Percentiles rank a stretch among this genome's conserved stretches.
Evolutionary conservation across 2,329 filamentous ascomycete genomes (phyloP).

Genomic region (Dothistroma pini): DNA sequence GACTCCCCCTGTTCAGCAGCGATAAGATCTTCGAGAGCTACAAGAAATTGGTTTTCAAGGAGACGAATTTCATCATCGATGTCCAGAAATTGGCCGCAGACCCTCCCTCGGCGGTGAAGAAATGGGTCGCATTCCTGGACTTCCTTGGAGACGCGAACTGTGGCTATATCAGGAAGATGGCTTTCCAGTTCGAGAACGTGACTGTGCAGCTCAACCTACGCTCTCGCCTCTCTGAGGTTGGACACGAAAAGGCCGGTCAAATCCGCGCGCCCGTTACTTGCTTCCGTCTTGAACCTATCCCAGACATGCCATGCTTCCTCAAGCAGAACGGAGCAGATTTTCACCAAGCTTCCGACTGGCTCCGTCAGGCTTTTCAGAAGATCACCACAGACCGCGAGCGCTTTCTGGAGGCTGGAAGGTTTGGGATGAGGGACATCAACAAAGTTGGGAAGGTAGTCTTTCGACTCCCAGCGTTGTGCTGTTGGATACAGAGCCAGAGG

Average conservation of each 20-base stretch:
- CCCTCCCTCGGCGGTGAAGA: neutral
- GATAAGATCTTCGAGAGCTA: neutral
- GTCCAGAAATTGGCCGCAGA: neutral
- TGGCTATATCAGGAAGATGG: neutral
- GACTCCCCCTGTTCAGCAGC: neutral
- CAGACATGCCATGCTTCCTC: neutral
- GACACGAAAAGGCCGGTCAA: neutral
- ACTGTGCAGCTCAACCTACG: neutral
- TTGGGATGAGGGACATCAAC: constrained; percentile 3
- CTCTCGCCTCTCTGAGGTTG: too few relatives aligned
- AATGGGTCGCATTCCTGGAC: neutral
- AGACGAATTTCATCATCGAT: neutral
- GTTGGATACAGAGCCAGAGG: neutral
- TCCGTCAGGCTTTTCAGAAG: neutral
- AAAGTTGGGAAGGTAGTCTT: constrained; percentile 2
- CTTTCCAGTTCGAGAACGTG: neutral
- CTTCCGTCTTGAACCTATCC: neutral
- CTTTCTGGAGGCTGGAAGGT: neutral
- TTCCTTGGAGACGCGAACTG: neutral
- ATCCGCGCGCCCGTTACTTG: neutral
- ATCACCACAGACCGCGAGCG: neutral
- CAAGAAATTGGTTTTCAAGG: neutral
- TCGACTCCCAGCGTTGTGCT: constrained; percentile 1
- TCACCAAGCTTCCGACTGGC: neutral
- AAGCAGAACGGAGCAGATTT: neutral